phyloP scores from a whole-genome alignment of 163 green algal species.

The Scenedesmus sp. region DNA sequence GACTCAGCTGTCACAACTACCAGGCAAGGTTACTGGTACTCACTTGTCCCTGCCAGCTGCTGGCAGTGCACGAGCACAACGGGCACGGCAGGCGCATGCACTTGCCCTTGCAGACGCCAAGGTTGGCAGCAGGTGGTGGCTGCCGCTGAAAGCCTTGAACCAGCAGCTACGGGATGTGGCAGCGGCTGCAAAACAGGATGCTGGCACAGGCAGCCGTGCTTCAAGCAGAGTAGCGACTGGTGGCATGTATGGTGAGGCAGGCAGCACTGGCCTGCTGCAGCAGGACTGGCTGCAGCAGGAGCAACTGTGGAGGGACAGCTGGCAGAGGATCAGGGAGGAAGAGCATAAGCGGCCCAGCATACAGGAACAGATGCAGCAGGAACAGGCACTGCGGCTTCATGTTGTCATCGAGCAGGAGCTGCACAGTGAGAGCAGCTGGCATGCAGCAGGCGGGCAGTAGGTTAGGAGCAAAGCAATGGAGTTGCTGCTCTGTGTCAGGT shows the following conservation, averaged over 20 bases:
- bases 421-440: constrained; percentile 10
- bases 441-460: not conserved
- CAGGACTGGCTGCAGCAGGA: constrained; percentile 44
- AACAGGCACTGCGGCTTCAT: not conserved
- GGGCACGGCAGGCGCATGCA: constrained; percentile 57
- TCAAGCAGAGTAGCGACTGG: not conserved
- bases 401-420: constrained; percentile 22
- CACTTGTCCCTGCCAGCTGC: constrained; percentile 44
- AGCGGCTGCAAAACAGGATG: not conserved
- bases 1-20: constrained; percentile 53
- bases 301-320: not conserved
- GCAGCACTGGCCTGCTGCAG: not conserved
- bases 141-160: constrained; percentile 55
- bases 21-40: not conserved
- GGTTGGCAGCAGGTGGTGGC: constrained; percentile 63
- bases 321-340: constrained; percentile 12
- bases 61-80: constrained; percentile 12
- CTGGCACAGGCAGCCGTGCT: not conserved
- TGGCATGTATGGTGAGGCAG: not conserved
- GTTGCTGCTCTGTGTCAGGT: too few relatives aligned
- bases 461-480: too few relatives aligned
- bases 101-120: constrained; percentile 60
- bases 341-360: not conserved
- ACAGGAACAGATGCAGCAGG: not conserved
- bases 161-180: constrained; percentile 25